A percentile compares a stretch with the other conserved stretches of the same genome.
Conservation (phyloP, 257 asterid genomes). For the Lantana camara region DNA sequence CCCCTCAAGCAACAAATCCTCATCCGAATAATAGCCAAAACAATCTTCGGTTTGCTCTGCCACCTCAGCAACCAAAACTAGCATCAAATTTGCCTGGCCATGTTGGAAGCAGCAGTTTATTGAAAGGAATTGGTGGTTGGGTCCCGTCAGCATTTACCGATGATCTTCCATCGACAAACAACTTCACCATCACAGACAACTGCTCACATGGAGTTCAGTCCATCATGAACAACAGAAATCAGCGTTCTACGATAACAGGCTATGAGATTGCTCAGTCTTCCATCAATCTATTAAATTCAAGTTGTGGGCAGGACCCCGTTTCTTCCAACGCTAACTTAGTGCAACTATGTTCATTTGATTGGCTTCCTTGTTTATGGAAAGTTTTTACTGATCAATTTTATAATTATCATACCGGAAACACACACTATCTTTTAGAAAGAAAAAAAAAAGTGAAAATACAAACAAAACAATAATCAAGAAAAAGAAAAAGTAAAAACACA, state of each 20-base stretch:
- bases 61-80: constrained; percentile 47
- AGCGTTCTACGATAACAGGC: constrained; percentile 31
- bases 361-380: too few relatives aligned
- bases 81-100: constrained; percentile 50
- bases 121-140: constrained; percentile 48
- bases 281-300: constrained; percentile 45
- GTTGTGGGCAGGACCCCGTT: constrained; percentile 52
- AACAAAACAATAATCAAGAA: too few relatives aligned
- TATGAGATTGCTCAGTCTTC: constrained; percentile 62
- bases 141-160: constrained; percentile 76
- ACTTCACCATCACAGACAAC: constrained; percentile 79
- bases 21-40: constrained; percentile 58
- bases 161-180: constrained; percentile 78
- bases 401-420: too few relatives aligned
- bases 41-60: constrained; percentile 47
- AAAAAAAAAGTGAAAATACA: too few relatives aligned
- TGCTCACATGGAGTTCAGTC: constrained; percentile 52
- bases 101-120: constrained; percentile 39
- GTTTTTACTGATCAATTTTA: too few relatives aligned
- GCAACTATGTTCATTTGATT: too few relatives aligned
- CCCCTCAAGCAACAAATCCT: constrained; percentile 48
- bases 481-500: too few relatives aligned
- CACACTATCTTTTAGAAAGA: too few relatives aligned
- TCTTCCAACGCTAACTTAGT: constrained; percentile 44
- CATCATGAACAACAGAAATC: constrained; percentile 43